Percentiles rank a stretch among this genome's conserved stretches.
These are phyloP conservation scores for Penicillium griseofulvum DNA, from an alignment of 2,329 filamentous ascomycete species.

Conservation along the genomic window DNA sequence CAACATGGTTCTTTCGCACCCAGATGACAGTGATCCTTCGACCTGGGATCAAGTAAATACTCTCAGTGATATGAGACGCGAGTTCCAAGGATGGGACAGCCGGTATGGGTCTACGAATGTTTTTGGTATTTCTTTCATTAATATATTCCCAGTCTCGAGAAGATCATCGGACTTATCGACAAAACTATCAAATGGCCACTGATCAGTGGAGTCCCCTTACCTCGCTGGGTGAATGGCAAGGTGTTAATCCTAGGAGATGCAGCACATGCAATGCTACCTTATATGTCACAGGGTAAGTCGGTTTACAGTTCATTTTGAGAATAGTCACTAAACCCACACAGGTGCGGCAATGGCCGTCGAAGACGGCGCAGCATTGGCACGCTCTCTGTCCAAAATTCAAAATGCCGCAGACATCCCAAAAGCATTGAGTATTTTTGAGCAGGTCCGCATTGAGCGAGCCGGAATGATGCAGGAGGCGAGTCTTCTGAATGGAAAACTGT, in stretches of 20 bases:
- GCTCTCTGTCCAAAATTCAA: conserved; percentile 29
- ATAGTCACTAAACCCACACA: neutral
- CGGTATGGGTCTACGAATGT: conserved; percentile 6
- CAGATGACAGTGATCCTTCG: conserved; percentile 36
- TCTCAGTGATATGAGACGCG: conserved; percentile 33
- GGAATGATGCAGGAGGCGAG: conserved; percentile 47
- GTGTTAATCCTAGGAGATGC: conserved; percentile 44
- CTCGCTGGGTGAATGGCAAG: conserved; percentile 23
- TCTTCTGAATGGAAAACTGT: conserved; percentile 48
- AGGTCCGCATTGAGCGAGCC: conserved; percentile 34
- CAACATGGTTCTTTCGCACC: conserved; percentile 49
- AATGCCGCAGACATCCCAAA: conserved; percentile 25
- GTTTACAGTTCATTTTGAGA: no score
- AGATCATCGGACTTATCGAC: conserved; percentile 27
- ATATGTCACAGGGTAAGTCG: conserved; percentile 39
- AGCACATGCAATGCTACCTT: conserved; percentile 47
- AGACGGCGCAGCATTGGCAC: conserved; percentile 43
- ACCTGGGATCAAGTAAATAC: conserved; percentile 26
- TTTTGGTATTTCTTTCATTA: neutral
- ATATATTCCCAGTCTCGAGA: conserved; percentile 21
- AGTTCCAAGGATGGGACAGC: conserved; percentile 23
- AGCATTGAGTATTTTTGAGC: conserved; percentile 40
- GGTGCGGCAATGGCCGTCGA: conserved; percentile 48
- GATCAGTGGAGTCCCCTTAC: conserved; percentile 24
- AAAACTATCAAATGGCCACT: conserved; percentile 21